Evolutionary conservation across 805 yeast species (phyloP), one percentile per base, ranked within the genome.

Genomic region (Saturnispora sekii): DNA sequence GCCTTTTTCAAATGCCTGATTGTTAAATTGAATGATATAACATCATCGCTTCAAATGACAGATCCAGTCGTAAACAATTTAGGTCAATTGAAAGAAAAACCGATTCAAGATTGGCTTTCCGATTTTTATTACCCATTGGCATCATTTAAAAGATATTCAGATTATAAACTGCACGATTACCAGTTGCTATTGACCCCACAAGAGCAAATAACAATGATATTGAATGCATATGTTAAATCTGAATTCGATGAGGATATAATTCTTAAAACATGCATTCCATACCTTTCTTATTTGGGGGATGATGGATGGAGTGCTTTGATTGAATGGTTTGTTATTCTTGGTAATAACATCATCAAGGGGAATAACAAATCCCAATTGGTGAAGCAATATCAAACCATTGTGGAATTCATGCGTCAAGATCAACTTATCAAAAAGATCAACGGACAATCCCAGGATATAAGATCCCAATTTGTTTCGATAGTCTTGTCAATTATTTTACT

Each of bases 81-180:
- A 12, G 17, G 34, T 1, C 47, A 45, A 3, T 41, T 58, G 14
- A 40, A 48, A 3, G 37, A 32, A 11, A 10, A 37, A n/a, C 9
- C 10, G 6, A 10, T 38, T 3, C 30, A 29, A 16, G 35, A 30
- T n/a, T 60, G 64, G 63, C 32, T 58, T 17, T 15, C 29, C 5
- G 52, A 52, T 5, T 51, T 55, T 33, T 57, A 55, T 26, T 36
- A 14, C 4, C 64, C 66, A 1, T 26, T 61, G 9, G 39, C 50
- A 32, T 17, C 12, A 40, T 60, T 15, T 39, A 54, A 5, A 12
- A 21, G 3, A 29, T 31, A 45, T 15, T 32, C 50, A 2, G 54
- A 58, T 3, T 37, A 50, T 16, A 26, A 49, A 2, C 45, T 60
- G 14, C 17, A 49, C 11, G 60, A 58, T 11, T 55, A 60, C 47